These are phyloP conservation scores for Pisolithus sp. DNA, from an alignment of 768 basidiomycete genomes.

Conservation along the genomic window DNA sequence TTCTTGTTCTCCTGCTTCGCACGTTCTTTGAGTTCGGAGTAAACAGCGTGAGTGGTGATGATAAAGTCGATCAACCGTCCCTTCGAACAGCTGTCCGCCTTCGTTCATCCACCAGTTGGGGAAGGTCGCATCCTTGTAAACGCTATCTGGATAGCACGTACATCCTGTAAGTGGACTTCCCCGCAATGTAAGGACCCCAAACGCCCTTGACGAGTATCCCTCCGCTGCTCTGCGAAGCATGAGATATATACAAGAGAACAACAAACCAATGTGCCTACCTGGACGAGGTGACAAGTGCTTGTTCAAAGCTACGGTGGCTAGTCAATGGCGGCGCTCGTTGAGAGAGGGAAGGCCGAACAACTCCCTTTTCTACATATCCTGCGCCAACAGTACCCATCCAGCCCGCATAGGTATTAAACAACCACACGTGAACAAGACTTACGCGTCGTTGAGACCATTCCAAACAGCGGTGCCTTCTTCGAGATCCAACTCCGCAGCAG, in stretches of 20 bases:
- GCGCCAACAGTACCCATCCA: slow-evolving; percentile 97
- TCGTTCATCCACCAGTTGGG: slow-evolving; percentile 99
- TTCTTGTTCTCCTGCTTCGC: slow-evolving; percentile 54
- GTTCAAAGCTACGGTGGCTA: slow-evolving; percentile 96
- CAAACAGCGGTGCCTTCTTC: slow-evolving; percentile 86
- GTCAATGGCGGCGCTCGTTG: slow-evolving; percentile 69
- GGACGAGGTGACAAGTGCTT: slow-evolving; percentile 92
- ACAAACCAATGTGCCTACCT: slow-evolving; percentile 37
- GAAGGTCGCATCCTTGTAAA: slow-evolving; percentile 74
- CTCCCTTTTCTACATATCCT: slow-evolving; percentile 49
- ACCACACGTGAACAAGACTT: slow-evolving; percentile 20
- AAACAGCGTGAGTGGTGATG: slow-evolving; percentile 86
- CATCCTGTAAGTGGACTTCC: not conserved
- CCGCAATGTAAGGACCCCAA: slow-evolving; percentile 84
- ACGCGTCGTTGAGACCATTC: slow-evolving; percentile 94
- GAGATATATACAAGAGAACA: not conserved
- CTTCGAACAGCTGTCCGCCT: slow-evolving; percentile 96
- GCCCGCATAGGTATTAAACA: slow-evolving; percentile 71
- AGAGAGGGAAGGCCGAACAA: slow-evolving; percentile 55
- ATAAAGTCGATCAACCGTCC: slow-evolving; percentile 94
- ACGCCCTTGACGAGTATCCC: slow-evolving; percentile 87
- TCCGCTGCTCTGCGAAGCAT: slow-evolving; percentile 52
- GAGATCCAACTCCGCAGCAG: slow-evolving; percentile 83
- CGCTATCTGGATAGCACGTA: slow-evolving; percentile 1
- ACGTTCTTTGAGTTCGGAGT: slow-evolving; percentile 56